These are phyloP conservation scores for Dioscorea zingiberensis DNA, from an alignment of 106 monocot species.

Conservation along the genomic window DNA sequence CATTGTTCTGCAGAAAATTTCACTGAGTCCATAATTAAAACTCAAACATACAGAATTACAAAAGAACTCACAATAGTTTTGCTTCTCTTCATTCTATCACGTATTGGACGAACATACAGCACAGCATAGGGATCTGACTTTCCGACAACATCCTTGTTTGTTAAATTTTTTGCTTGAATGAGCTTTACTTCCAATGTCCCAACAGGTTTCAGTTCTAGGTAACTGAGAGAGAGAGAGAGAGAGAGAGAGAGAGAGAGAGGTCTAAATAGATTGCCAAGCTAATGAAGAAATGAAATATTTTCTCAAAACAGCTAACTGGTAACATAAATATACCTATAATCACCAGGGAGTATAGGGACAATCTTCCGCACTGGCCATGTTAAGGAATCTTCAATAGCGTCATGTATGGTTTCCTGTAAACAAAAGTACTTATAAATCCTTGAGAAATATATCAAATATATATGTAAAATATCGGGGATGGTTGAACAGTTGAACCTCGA, in stretches of 20 bases:
- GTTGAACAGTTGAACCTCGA: conserved; percentile 43
- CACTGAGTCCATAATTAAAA: conserved; percentile 5
- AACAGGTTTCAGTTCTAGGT: conserved; percentile 81
- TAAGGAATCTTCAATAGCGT: conserved; percentile 86
- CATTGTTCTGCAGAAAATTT: conserved; percentile 63
- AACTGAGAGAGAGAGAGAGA: conserved; percentile 23
- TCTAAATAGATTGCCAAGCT: neutral
- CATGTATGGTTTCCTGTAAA: conserved; percentile 63
- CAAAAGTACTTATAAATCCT: neutral
- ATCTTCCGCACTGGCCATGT: conserved; percentile 90
- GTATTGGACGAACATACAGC: conserved; percentile 64
- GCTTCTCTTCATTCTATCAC: conserved; percentile 74
- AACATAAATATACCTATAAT: conserved; percentile 57
- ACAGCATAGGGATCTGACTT: conserved; percentile 89
- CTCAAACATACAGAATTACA: conserved; percentile 2
- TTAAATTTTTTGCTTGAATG: conserved; percentile 70
- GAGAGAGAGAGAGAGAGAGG: neutral
- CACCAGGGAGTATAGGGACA: conserved; percentile 88
- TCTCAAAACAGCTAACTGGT: neutral
- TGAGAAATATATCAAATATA: neutral
- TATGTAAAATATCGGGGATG: neutral
- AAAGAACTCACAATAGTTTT: conserved; percentile 72
- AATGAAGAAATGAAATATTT: neutral
- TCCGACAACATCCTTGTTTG: conserved; percentile 86
- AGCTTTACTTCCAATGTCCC: conserved; percentile 89